phyloP scores from a whole-genome alignment of 192 early-diverging fungal species.

The Chytriomyces sp. region DNA sequence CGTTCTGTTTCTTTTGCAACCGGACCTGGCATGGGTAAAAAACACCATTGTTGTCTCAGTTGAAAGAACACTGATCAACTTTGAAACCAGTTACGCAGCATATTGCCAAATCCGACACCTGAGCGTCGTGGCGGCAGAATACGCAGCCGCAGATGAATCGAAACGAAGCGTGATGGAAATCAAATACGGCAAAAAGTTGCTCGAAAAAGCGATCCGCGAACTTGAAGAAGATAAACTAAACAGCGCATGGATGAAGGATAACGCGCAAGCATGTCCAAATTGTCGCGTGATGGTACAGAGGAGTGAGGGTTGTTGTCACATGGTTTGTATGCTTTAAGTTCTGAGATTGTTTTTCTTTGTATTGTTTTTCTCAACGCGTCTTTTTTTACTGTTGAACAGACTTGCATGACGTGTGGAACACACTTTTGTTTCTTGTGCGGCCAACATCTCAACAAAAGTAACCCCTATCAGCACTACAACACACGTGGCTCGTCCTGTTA shows the following conservation, averaged over 20 bases:
- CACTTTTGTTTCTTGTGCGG: conserved; percentile 51
- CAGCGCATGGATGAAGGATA: conserved; percentile 28
- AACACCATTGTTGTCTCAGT: neutral
- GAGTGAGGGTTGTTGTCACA: conserved; percentile 46
- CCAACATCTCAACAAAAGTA: neutral
- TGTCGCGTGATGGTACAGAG: conserved; percentile 6
- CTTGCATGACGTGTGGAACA: conserved; percentile 37
- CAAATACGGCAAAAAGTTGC: conserved; percentile 44
- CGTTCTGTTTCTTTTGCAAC: conserved; percentile 48
- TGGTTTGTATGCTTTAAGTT: no score
- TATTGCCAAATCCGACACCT: conserved; percentile 44
- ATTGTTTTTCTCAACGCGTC: no score
- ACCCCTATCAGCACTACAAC: conserved; percentile 33
- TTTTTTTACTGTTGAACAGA: no score
- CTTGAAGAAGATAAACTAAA: conserved; percentile 36
- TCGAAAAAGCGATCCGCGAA: conserved; percentile 33
- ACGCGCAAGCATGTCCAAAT: conserved; percentile 47
- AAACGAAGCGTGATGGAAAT: conserved; percentile 24
- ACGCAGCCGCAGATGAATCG: conserved; percentile 12
- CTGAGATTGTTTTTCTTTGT: no score
- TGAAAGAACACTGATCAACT: neutral
- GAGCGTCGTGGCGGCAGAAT: conserved; percentile 27
- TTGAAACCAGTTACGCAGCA: conserved; percentile 28
- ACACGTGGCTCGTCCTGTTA: conserved; percentile 8
- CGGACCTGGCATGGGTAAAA: conserved; percentile 37